Evolutionary conservation across 768 basidiomycete species (phyloP), one percentile per base, ranked within the genome.

Genomic region (Boletus pseudo-olivaceus): DNA sequence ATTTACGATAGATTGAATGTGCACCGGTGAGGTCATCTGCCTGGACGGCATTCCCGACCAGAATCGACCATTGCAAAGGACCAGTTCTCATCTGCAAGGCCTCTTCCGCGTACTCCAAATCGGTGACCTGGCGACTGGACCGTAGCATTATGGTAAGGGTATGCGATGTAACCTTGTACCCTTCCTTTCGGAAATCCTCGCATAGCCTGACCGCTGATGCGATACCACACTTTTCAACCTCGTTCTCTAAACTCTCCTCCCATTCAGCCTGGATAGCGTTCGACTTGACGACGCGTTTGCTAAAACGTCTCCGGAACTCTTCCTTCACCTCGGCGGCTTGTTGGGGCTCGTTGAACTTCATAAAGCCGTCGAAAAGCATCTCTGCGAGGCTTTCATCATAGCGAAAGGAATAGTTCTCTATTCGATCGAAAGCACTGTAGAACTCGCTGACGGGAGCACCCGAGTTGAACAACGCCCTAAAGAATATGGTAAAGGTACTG

Each of bases 41-140:
- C 12, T 73, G 74, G 45, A 79, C 63, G 39, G 73, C 72, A 58
- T 87, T 85, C 41, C 66, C 63, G 54, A 90, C 75, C 33, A 89
- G 63, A 49, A 78, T 69, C 5, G 79, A 75, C 79, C 86, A 88
- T 33, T 81, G 80, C 14, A 69, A 58, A 0, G 74, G 69, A 9
- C 71, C 71, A 20, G 78, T 75, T 42, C 66, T 64, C 47, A 81
- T 49, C 19, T 64, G 67, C 7, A 84, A 69, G 14, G 68, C 70
- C 29, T 70, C 58, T 53, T 81, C 76, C 52, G 76, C 73, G 27
- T 68, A 64, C 26, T 65, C 66, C 34, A 86, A 67, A 54, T 83
- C 78, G 7, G 72, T 56, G 11, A 77, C 62, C 29, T 63, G 62
- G 8, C 57, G 70, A n/a, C 78, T 77, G 42, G 70, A 63, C 34